Base-by-base conservation (phyloP, 1,284 basidiomycete species). In the Pseudozyma tsukubaensis region DNA sequence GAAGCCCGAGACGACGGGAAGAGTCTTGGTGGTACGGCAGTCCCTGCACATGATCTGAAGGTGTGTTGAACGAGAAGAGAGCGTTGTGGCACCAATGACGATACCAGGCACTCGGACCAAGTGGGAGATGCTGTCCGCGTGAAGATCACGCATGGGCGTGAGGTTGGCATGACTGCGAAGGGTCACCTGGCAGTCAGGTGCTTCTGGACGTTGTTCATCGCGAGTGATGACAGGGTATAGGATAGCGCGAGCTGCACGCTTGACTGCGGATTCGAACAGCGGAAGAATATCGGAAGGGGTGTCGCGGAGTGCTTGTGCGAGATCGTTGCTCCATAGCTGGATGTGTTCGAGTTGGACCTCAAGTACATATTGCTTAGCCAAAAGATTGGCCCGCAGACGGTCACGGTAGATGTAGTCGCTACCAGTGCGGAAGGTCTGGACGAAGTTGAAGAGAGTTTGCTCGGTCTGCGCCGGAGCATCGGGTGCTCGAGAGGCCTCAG, bases 91-190 rank as follows among this genome's bases (percentile, higher is more conserved):
- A 40, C 95, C 96, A 84, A 99, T 97, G 83, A 99, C 94, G 80
- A 99, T 99, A 36, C 97, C 97, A 1, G 97, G 97, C 44, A 99
- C 90, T 69, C 97, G 92, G 37, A 99, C 96, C 44, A 99, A 91
- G 79, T 93, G 94, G 80, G 95, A 94, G 88, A 98, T 92, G 32
- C 92, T 94, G 77, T 95, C 90, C 5, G 97, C 96, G 66, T 89
- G 83, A 7, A 71, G 54, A 58, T 97, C 93, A 51, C 97, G 91
- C 86, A 99, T 98, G 82, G 94, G 93, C 68, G 93, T 90, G 86
- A 99, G 89, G 85, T 97, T 97, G 45, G 80, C 80, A 10, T 92
- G 92, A 18, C 93, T 94, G 79, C 89, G 91, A 40, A 99, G 88
- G 29, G 92, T 94, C 57, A 98, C 89, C 85, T 99, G 97, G 52